Evolutionary conservation across 768 basidiomycete species (phyloP).

Genomic region (Tricholoma saponaceum): DNA sequence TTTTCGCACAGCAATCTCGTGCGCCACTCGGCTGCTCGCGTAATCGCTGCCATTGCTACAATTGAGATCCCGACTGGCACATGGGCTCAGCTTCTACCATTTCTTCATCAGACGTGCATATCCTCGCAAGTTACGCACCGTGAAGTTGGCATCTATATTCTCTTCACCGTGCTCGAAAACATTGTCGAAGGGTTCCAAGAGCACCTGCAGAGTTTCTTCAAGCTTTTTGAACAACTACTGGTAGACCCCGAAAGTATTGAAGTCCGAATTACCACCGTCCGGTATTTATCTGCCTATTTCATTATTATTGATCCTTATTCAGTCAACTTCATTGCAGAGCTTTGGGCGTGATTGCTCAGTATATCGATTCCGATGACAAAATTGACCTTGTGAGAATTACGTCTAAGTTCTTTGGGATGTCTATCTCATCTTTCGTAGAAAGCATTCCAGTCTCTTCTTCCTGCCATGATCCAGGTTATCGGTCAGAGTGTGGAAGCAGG

Average conservation of each 20-base stretch:
- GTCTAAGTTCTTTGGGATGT: not conserved
- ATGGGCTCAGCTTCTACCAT: slow-evolving; percentile 88
- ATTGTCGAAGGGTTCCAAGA: slow-evolving; percentile 88
- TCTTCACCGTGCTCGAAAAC: slow-evolving; percentile 88
- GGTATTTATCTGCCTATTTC: slow-evolving; percentile 35
- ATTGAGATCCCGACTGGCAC: slow-evolving; percentile 76
- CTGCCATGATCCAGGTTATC: slow-evolving; percentile 85
- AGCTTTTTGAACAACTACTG: slow-evolving; percentile 70
- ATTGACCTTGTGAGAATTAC: slow-evolving; percentile 64
- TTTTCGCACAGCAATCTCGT: slow-evolving; percentile 67
- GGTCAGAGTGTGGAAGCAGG: slow-evolving; percentile 74
- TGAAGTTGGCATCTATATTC: slow-evolving; percentile 88
- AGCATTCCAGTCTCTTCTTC: slow-evolving; percentile 84
- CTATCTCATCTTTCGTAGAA: slow-evolving; percentile 41
- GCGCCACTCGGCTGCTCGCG: slow-evolving; percentile 88
- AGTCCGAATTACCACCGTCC: slow-evolving; percentile 86
- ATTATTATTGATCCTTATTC: slow-evolving; percentile 2
- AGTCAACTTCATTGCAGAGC: slow-evolving; percentile 42
- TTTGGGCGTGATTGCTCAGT: slow-evolving; percentile 91
- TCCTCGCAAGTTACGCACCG: slow-evolving; percentile 71
- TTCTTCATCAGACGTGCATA: slow-evolving; percentile 74
- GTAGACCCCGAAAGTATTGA: slow-evolving; percentile 83
- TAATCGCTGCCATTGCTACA: slow-evolving; percentile 88
- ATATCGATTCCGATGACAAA: slow-evolving; percentile 86
- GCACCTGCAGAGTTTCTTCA: slow-evolving; percentile 70